These are phyloP conservation scores for Strobilomyces echinocephalus DNA, from an alignment of 768 basidiomycete genomes.

Conservation along the genomic window DNA sequence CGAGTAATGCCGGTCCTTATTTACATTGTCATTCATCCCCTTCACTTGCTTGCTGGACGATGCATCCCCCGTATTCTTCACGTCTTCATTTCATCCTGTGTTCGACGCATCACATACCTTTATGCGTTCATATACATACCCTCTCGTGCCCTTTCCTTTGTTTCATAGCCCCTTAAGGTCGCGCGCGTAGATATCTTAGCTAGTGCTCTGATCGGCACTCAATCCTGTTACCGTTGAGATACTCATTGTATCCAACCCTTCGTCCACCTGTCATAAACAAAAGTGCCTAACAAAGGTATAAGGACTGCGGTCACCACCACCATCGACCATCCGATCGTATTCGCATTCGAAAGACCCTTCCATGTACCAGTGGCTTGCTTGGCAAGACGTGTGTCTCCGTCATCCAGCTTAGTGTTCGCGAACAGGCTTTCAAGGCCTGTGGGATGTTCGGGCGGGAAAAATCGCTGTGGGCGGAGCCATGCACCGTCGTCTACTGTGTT, in stretches of 20 bases:
- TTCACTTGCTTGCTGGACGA: constrained; percentile 31
- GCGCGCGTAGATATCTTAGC: neutral
- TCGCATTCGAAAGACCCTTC: constrained; percentile 1
- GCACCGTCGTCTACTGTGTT: constrained; percentile 30
- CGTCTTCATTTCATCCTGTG: neutral
- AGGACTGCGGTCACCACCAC: constrained; percentile 10
- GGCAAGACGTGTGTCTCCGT: constrained; percentile 17
- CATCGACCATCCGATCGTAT: constrained; percentile 11
- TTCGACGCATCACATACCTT: constrained; percentile 1
- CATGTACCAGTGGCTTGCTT: neutral
- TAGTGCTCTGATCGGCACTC: constrained; percentile 8
- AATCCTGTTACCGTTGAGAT: constrained; percentile 2
- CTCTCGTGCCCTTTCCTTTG: neutral
- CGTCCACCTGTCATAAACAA: constrained; percentile 21
- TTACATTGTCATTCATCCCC: constrained; percentile 4
- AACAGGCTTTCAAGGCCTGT: constrained; percentile 73
- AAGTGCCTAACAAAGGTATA: constrained; percentile 14
- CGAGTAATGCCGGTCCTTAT: neutral
- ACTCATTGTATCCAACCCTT: constrained; percentile 17
- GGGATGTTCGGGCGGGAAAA: constrained; percentile 73
- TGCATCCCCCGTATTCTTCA: constrained; percentile 11
- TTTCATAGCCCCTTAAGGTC: neutral
- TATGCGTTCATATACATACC: constrained; percentile 22
- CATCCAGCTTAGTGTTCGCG: constrained; percentile 56
- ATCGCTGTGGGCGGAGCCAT: constrained; percentile 66